Conservation (phyloP, 768 basidiomycete species). For the Daedaleopsis nitida region DNA sequence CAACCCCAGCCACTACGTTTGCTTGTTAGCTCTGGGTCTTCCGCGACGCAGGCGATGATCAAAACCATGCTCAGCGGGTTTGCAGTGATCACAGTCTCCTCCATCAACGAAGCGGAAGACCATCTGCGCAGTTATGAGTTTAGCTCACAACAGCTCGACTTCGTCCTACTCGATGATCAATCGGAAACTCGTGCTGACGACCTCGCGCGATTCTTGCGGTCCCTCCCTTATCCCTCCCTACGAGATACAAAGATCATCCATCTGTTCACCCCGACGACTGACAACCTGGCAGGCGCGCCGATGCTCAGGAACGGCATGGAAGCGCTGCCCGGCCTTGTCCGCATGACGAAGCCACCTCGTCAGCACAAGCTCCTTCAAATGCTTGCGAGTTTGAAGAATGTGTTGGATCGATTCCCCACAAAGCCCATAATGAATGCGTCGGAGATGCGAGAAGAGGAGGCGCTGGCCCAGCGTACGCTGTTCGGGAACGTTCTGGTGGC, state of each 20-base stretch:
- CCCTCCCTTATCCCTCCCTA: slow-evolving; percentile 39
- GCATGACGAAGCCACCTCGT: slow-evolving; percentile 74
- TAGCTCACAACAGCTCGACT: slow-evolving; percentile 49
- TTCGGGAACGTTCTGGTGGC: slow-evolving; percentile 72
- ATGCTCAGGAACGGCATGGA: slow-evolving; percentile 49
- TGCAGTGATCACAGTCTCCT: slow-evolving; percentile 43
- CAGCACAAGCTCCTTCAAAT: slow-evolving; percentile 60
- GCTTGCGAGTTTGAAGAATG: slow-evolving; percentile 59
- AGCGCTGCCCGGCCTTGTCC: slow-evolving; percentile 51
- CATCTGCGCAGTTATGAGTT: slow-evolving; percentile 39
- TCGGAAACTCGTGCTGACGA: slow-evolving; percentile 59
- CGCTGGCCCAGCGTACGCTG: slow-evolving; percentile 52
- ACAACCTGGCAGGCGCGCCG: slow-evolving; percentile 48
- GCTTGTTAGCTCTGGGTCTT: slow-evolving; percentile 60
- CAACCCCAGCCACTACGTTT: slow-evolving; percentile 49
- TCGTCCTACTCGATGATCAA: slow-evolving; percentile 69
- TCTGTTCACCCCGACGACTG: slow-evolving; percentile 71
- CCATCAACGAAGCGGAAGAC: slow-evolving; percentile 48
- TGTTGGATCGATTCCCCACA: slow-evolving; percentile 45
- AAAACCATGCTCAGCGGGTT: slow-evolving; percentile 60
- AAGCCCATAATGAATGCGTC: slow-evolving; percentile 37
- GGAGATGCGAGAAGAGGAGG: slow-evolving; percentile 48
- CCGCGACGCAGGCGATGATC: slow-evolving; percentile 57
- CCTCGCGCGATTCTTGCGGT: slow-evolving; percentile 51
- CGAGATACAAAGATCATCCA: slow-evolving; percentile 67